Base-by-base conservation (phyloP, 2,329 filamentous ascomycete genomes). In the Chaetomium globosum region DNA sequence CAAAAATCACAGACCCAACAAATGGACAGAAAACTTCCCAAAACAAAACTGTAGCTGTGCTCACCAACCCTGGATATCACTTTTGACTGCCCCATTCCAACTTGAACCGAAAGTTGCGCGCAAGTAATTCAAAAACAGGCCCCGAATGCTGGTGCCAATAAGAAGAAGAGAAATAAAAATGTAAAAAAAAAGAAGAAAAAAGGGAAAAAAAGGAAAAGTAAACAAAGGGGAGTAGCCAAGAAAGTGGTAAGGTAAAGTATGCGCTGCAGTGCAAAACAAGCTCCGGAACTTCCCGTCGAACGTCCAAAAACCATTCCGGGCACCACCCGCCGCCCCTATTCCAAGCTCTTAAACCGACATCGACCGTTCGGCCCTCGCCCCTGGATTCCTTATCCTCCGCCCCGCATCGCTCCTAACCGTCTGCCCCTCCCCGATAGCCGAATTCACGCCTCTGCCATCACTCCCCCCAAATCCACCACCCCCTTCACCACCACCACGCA, bases 331-430 rank as follows among this genome's bases (percentile, higher is more conserved):
- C 33, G 6, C 23, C 10, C 16, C 59, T 48, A 65, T 1, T 39
- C 36, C 26, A 59, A 39, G 28, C 59, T 62, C 54, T 21, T 48
- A 21, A 43, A 59, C 64, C 28, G 59, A 65, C 59, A 59, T 55
- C 33, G 59, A 16, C 46, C 21, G 51, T 10, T 30, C 33, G 6
- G 10, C 13, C 39, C 36, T 33, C 3, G n/a, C 33, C n/a, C 43
- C 6, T 0, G 21, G 33, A 7, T n/a, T 52, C 13, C 19, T 23
- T 10, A 19, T 31, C 48, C 46, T 10, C 53, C 53, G 19, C 10
- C 55, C 13, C 13, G 12, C 33, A 16, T 70, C 68, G 23, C 66
- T 69, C 52, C 51, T 63, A 16, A 58, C 60, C 55, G 48, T 63
- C 3, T 48, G 23, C 56, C 56, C 59, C 16, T 46, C 52, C 33